A percentile compares a stretch with the other conserved stretches of the same genome.
Conservation (phyloP, 2,329 filamentous ascomycete genomes). For the Chrysoporthe puriensis region DNA sequence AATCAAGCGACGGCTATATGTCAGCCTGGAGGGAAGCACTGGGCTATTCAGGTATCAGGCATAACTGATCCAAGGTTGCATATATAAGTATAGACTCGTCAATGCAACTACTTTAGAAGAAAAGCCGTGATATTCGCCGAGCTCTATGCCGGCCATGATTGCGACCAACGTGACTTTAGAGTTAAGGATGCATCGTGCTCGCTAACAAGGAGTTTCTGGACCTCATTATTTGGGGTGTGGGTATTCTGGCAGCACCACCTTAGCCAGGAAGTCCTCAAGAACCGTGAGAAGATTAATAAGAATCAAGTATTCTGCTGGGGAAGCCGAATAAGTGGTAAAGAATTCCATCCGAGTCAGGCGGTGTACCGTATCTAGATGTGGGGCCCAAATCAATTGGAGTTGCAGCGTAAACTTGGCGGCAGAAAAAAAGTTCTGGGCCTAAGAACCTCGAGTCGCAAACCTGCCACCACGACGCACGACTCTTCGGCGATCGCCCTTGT, state of each 20-base stretch:
- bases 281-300: not conserved
- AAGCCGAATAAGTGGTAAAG: slow-evolving; percentile 1
- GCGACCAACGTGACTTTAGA: not conserved
- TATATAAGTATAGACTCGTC: not conserved
- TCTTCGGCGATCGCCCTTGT: not conserved
- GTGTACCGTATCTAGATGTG: slow-evolving; percentile 15
- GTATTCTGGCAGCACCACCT: not conserved
- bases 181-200: not conserved
- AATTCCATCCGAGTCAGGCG: slow-evolving; percentile 7
- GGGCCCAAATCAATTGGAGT: slow-evolving; percentile 9
- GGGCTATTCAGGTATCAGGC: not conserved
- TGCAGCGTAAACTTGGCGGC: slow-evolving; percentile 10
- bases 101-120: not conserved
- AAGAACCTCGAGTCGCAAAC: not conserved
- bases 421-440: slow-evolving; percentile 29
- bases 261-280: not conserved
- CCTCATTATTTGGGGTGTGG: not conserved
- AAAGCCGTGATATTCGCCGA: not conserved
- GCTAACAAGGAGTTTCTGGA: not conserved
- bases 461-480: not conserved
- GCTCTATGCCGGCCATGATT: not conserved
- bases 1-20: not conserved
- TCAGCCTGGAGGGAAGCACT: not conserved
- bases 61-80: not conserved
- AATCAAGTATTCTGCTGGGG: no score